Base-by-base conservation (phyloP, 192 early-diverging fungal species). In the Thoreauomyces humboldtii region DNA sequence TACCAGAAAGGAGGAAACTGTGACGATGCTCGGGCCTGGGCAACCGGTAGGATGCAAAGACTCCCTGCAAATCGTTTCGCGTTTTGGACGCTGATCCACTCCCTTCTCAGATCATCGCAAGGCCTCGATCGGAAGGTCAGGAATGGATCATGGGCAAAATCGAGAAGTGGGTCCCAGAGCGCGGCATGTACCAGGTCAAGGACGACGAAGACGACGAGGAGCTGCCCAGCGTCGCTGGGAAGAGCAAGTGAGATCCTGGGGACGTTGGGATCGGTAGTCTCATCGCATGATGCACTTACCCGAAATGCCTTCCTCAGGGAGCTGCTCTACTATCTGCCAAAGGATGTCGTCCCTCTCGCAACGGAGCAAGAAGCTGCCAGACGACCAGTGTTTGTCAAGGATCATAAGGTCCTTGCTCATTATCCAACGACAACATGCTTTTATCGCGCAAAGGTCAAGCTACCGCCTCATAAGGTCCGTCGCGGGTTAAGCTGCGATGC, bases 131-230 rank as follows among this genome's bases (percentile, higher is more conserved):
- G 42, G 43, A 64, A 55, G 38, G 36, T 29, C 37, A 74, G 17
- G 75, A 78, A 35, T 78, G 73, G 73, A 67, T 80, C 22, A 37
- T 80, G 42, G 78, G 67, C 7, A 67, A 33, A 7, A 59, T 80
- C 9, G 27, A 76, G 24, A 21, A 48, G 27, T 80, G 58, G 46
- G 21, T 67, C 2, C 53, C 76, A 9, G 76, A 79, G 27, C 57
- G 56, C 46, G 42, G 69, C 33, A 76, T 70, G 67, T 81, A 81
- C 66, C 69, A 73, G 54, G 67, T 81, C 2, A 67, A 68, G 37
- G 79, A 81, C 53, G 74, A 68, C 9, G 79, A 81, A 32, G 76
- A 77, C 19, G 77, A 77, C 29, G 77, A 74, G 32, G 56, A 72
- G 19, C 57, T 61, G 4, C 59, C 53, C 1, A 62, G 63, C 12